A percentile compares a stretch with the other conserved stretches of the same genome.
These are phyloP conservation scores for Entomortierella parvispora DNA, from an alignment of 192 early-diverging fungal genomes.

Conservation along the genomic window DNA sequence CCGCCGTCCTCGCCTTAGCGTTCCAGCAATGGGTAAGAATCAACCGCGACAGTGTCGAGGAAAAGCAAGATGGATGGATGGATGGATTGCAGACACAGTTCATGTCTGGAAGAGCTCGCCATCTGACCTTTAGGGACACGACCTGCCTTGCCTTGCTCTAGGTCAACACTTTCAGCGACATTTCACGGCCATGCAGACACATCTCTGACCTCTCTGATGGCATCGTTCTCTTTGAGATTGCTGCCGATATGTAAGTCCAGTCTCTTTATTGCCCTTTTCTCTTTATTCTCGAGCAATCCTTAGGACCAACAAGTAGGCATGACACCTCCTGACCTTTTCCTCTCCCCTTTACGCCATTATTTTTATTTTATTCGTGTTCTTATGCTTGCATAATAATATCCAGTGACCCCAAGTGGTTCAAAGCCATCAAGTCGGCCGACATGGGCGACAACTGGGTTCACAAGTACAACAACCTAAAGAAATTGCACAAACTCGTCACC, in stretches of 20 bases:
- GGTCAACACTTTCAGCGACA: conserved; percentile 73
- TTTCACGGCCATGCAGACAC: conserved; percentile 55
- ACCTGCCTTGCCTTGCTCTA: conserved; percentile 8
- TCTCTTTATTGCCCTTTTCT: neutral
- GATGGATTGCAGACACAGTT: too few species aligned
- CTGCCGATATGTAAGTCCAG: conserved; percentile 79
- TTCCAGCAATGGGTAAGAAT: conserved; percentile 54
- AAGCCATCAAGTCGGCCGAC: conserved; percentile 72
- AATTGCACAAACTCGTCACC: conserved; percentile 84
- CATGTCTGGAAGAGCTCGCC: too few species aligned
- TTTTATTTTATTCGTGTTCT: conserved; percentile 3
- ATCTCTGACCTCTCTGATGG: conserved; percentile 83
- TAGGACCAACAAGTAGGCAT: neutral
- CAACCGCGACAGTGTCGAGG: too few species aligned
- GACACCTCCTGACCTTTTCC: neutral
- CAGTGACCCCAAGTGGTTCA: conserved; percentile 95
- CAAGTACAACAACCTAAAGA: conserved; percentile 93
- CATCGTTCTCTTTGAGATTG: conserved; percentile 82
- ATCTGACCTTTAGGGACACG: neutral
- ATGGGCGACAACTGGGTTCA: conserved; percentile 95
- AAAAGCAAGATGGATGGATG: too few species aligned
- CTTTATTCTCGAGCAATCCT: neutral
- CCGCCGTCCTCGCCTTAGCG: conserved; percentile 34
- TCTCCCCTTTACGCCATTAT: conserved; percentile 7
- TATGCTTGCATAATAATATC: neutral